Percentiles rank a stretch among this genome's conserved stretches.
phyloP scores from a whole-genome alignment of 2,329 filamentous ascomycete species.

The Trichoderma asperellum region DNA sequence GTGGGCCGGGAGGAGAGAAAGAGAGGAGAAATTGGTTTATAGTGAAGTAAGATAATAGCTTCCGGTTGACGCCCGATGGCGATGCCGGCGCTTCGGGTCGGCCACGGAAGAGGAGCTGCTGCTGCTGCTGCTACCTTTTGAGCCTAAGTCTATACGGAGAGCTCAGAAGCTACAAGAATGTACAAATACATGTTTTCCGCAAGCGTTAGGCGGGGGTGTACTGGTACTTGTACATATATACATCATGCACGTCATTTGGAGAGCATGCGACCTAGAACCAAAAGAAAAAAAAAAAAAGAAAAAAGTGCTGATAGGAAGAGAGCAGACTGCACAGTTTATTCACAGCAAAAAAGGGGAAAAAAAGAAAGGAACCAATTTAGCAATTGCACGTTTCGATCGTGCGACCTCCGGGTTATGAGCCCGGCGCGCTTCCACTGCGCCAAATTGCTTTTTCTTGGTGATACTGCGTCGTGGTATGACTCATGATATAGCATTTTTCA shows the following conservation, averaged over 20 bases:
- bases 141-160: constrained; percentile 1
- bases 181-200: background rate
- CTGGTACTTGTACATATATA: background rate
- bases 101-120: constrained; percentile 12
- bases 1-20: background rate
- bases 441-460: constrained; percentile 36
- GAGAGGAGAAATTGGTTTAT: background rate
- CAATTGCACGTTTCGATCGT: constrained; percentile 42
- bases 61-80: constrained; percentile 19
- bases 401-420: constrained; percentile 40
- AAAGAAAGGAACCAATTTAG: constrained; percentile 31
- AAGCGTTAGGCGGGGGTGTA: no score
- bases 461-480: background rate
- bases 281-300: background rate
- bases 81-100: constrained; percentile 25
- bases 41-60: constrained; percentile 12
- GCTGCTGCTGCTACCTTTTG: background rate
- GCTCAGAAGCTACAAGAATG: background rate
- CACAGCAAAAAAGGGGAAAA: constrained; percentile 16
- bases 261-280: background rate
- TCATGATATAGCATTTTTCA: constrained; percentile 12
- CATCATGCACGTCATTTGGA: constrained; percentile 13
- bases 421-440: constrained; percentile 40
- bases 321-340: background rate
- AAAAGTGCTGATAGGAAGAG: background rate